Percentiles rank a stretch among this genome's conserved stretches.
phyloP scores from a whole-genome alignment of 2,329 filamentous ascomycete genomes.

The Penicillium occitanis region DNA sequence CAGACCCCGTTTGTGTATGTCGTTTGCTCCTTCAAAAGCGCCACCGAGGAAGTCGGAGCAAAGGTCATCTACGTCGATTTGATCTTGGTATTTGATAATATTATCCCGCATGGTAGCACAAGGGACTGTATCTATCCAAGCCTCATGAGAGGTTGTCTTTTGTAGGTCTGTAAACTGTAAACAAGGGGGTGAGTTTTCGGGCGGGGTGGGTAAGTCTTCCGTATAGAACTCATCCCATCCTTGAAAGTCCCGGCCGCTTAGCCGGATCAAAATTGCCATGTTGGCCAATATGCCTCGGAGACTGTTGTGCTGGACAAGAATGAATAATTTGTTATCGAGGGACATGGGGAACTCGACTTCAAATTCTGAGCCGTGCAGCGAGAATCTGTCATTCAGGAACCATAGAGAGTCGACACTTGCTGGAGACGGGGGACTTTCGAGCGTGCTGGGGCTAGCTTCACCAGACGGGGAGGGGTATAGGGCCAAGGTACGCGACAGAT shows the following conservation, averaged over 20 bases:
- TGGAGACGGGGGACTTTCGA: not conserved
- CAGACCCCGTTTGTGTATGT: slow-evolving; percentile 21
- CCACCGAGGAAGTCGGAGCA: slow-evolving; percentile 25
- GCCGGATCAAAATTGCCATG: slow-evolving; percentile 15
- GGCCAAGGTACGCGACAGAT: not conserved
- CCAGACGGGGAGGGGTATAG: not conserved
- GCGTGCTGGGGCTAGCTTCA: not conserved
- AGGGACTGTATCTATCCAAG: slow-evolving; percentile 19
- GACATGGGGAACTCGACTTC: slow-evolving; percentile 9
- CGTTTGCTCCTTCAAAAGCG: slow-evolving; percentile 2
- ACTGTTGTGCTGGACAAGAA: slow-evolving; percentile 15
- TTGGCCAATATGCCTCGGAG: slow-evolving; percentile 16
- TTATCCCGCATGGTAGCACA: slow-evolving; percentile 15
- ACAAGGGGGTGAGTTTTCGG: slow-evolving; percentile 1
- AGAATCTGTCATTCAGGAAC: slow-evolving; percentile 7
- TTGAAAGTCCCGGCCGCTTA: slow-evolving; percentile 14
- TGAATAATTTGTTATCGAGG: slow-evolving; percentile 15
- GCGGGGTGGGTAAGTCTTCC: slow-evolving; percentile 5
- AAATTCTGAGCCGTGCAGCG: slow-evolving; percentile 9
- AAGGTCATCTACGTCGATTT: slow-evolving; percentile 22
- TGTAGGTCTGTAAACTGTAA: slow-evolving; percentile 15
- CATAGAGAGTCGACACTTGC: not conserved
- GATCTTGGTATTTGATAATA: slow-evolving; percentile 20
- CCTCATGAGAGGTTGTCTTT: slow-evolving; percentile 12
- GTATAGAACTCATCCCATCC: slow-evolving; percentile 19